Conservation (phyloP, 768 basidiomycete species). For the Suillus cothurnatus region DNA sequence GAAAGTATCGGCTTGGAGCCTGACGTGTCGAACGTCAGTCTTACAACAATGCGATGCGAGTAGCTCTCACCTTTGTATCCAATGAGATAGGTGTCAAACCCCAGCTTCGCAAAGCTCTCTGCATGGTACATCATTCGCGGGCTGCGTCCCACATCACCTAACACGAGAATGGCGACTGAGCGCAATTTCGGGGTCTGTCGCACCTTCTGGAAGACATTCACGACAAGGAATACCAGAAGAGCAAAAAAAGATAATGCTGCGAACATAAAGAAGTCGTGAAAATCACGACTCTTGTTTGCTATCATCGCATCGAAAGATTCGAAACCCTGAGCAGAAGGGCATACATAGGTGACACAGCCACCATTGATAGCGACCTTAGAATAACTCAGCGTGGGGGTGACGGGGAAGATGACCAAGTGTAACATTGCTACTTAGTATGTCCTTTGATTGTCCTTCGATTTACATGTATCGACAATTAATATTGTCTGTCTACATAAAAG, state of each 20-base stretch:
- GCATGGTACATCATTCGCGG: slow-evolving; percentile 99
- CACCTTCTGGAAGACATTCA: slow-evolving; percentile 20
- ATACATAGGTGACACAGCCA: not conserved
- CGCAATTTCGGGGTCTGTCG: slow-evolving; percentile 43
- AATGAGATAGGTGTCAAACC: slow-evolving; percentile 77
- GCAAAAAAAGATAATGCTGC: slow-evolving; percentile 14
- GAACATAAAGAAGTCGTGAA: slow-evolving; percentile 6
- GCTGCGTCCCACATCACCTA: slow-evolving; percentile 95
- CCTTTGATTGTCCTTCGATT: too few species aligned
- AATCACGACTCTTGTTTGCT: not conserved
- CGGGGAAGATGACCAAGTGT: too few species aligned
- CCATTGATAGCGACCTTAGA: not conserved
- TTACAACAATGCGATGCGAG: not conserved
- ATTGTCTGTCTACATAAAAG: too few species aligned
- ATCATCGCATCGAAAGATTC: too few species aligned
- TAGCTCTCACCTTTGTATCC: slow-evolving; percentile 75
- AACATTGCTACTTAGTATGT: too few species aligned
- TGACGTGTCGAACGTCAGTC: slow-evolving; percentile 33
- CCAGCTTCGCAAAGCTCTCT: slow-evolving; percentile 82
- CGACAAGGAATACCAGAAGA: slow-evolving; percentile 17
- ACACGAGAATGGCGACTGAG: slow-evolving; percentile 85
- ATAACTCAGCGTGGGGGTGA: too few species aligned
- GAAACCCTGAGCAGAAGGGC: not conserved
- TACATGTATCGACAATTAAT: too few species aligned
- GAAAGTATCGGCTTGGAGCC: slow-evolving; percentile 79